Conservation (phyloP, 495 filamentous ascomycete species). For the Trypethelium eluteriae region DNA sequence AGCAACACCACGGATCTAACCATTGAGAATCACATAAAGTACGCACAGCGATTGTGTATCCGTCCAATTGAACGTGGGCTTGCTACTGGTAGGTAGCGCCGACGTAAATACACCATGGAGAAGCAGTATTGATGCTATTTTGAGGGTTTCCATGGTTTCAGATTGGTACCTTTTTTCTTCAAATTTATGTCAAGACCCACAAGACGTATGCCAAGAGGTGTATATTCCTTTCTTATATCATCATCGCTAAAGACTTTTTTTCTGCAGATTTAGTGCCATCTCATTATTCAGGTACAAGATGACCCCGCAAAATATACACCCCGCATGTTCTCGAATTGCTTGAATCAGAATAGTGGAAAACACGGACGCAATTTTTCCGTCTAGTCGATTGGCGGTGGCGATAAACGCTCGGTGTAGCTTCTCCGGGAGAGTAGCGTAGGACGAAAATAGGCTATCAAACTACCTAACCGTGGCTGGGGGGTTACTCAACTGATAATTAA, state of each 20-base stretch:
- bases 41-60: background rate
- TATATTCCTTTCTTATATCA: too few relatives aligned
- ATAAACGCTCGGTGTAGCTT: background rate
- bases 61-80: conserved; percentile 6
- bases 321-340: background rate
- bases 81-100: conserved; percentile 5
- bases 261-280: background rate
- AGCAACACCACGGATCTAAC: background rate
- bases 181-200: too few relatives aligned
- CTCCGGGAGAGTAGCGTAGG: background rate
- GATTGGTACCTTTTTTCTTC: background rate
- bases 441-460: too few relatives aligned
- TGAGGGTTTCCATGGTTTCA: background rate
- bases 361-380: conserved; percentile 7
- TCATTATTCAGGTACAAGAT: background rate
- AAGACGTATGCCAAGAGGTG: too few relatives aligned
- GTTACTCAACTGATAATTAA: too few relatives aligned
- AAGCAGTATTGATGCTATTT: background rate
- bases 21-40: background rate
- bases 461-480: too few relatives aligned
- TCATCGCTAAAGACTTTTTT: too few relatives aligned
- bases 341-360: background rate
- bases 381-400: background rate
- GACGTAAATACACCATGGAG: background rate
- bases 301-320: background rate